phyloP scores from a whole-genome alignment of 2,329 filamentous ascomycete species.

The Aspergillus bombycis region DNA sequence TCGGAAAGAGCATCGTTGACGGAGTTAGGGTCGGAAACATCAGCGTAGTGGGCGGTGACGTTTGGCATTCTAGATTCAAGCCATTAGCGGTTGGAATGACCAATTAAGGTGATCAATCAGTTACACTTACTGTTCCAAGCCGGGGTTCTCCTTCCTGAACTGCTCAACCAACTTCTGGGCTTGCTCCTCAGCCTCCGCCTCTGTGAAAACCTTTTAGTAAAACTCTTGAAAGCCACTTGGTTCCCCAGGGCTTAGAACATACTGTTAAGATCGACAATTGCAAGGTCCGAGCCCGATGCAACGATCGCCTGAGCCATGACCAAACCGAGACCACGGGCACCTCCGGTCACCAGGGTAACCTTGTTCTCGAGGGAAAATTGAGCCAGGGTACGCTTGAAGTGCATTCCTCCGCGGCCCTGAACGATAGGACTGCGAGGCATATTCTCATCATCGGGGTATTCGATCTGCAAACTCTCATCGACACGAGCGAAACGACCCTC shows the following conservation, averaged over 20 bases:
- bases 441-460: conserved; percentile 75
- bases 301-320: conserved; percentile 94
- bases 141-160: conserved; percentile 79
- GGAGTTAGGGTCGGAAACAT: conserved; percentile 79
- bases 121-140: conserved; percentile 62
- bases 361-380: conserved; percentile 84
- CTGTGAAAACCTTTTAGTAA: conserved; percentile 48
- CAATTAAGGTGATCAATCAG: background rate
- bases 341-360: conserved; percentile 85
- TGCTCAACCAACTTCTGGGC: conserved; percentile 72
- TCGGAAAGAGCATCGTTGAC: conserved; percentile 75
- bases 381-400: conserved; percentile 82
- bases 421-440: conserved; percentile 73
- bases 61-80: conserved; percentile 64
- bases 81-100: background rate
- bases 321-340: conserved; percentile 83
- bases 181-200: conserved; percentile 80
- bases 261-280: conserved; percentile 94
- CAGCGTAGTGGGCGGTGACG: conserved; percentile 86
- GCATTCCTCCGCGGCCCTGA: conserved; percentile 74
- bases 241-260: conserved; percentile 37
- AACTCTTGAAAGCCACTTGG: background rate
- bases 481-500: conserved; percentile 77
- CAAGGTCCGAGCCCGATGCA: conserved; percentile 82
- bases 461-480: conserved; percentile 74